Evolutionary conservation across 345 rosid species (phyloP).

Genomic region (Pugionium dolabratum): DNA sequence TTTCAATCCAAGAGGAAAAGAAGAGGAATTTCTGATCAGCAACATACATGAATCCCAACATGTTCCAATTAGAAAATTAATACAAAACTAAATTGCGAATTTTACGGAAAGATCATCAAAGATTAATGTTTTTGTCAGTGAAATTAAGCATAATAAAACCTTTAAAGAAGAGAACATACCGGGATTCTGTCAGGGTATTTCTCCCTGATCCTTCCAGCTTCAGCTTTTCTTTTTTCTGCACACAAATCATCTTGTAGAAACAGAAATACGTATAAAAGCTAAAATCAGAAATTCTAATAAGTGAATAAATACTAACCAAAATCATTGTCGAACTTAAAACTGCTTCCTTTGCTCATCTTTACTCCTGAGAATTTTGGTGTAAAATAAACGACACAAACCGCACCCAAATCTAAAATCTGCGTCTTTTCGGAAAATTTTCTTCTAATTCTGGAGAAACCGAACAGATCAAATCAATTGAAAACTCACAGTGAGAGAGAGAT

Average conservation of each 20-base stretch:
- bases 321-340: conserved; percentile 70
- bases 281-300: neutral
- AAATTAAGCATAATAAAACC: neutral
- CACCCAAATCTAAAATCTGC: neutral
- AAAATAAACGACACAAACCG: too few species aligned
- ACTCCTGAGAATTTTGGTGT: neutral
- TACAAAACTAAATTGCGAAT: neutral
- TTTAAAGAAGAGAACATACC: conserved; percentile 39
- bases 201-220: conserved; percentile 69
- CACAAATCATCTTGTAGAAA: conserved; percentile 4
- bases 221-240: conserved; percentile 70
- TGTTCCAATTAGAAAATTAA: neutral
- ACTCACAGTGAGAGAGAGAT: conserved; percentile 15
- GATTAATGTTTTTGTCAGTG: neutral
- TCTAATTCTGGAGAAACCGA: neutral
- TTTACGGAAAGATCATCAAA: neutral
- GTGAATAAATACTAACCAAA: conserved; percentile 46
- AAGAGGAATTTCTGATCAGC: neutral
- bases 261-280: neutral
- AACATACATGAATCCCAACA: conserved; percentile 9
- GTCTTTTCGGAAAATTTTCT: neutral
- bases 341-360: conserved; percentile 53
- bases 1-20: neutral
- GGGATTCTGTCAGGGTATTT: conserved; percentile 79
- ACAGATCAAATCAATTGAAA: conserved; percentile 12